These are phyloP conservation scores for Aleurites moluccanus DNA, from an alignment of 441 rosid genomes.

Conservation along the genomic window DNA sequence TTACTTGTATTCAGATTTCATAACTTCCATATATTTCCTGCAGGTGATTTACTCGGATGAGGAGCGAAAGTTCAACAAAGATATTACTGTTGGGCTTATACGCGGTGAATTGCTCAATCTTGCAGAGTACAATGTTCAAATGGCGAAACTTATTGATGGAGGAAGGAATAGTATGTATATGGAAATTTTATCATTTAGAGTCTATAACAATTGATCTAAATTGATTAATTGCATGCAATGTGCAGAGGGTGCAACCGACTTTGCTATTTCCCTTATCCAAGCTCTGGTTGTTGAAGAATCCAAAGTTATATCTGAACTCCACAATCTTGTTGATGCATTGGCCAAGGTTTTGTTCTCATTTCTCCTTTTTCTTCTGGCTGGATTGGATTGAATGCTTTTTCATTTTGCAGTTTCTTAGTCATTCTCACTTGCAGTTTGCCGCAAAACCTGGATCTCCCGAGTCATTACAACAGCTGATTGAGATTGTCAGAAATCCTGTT, in stretches of 20 bases:
- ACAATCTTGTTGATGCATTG: slow-evolving; percentile 90
- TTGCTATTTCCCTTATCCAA: slow-evolving; percentile 84
- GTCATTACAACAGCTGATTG: slow-evolving; percentile 80
- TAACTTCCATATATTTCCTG: slow-evolving; percentile 23
- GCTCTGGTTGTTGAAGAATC: slow-evolving; percentile 75
- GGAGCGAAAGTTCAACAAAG: slow-evolving; percentile 93
- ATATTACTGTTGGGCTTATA: slow-evolving; percentile 83
- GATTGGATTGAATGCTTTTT: neutral
- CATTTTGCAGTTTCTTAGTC: slow-evolving; percentile 18
- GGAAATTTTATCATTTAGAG: slow-evolving; percentile 1
- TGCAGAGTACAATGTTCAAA: slow-evolving; percentile 92
- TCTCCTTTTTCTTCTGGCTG: slow-evolving; percentile 16
- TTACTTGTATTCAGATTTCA: neutral
- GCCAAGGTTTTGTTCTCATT: slow-evolving; percentile 57
- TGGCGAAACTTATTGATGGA: slow-evolving; percentile 96
- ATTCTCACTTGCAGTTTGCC: slow-evolving; percentile 57
- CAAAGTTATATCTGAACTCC: slow-evolving; percentile 91
- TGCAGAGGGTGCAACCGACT: slow-evolving; percentile 95
- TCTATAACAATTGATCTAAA: slow-evolving; percentile 16
- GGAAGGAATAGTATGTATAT: slow-evolving; percentile 84
- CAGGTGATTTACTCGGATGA: slow-evolving; percentile 95
- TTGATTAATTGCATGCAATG: slow-evolving; percentile 32
- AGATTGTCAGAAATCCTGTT: slow-evolving; percentile 74
- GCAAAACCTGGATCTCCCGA: slow-evolving; percentile 81
- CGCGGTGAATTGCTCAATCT: slow-evolving; percentile 85